Percentiles rank a stretch among this genome's conserved stretches.
Evolutionary conservation across 2,329 filamentous ascomycete genomes (phyloP).

Genomic region (Erysiphe pulchra): DNA sequence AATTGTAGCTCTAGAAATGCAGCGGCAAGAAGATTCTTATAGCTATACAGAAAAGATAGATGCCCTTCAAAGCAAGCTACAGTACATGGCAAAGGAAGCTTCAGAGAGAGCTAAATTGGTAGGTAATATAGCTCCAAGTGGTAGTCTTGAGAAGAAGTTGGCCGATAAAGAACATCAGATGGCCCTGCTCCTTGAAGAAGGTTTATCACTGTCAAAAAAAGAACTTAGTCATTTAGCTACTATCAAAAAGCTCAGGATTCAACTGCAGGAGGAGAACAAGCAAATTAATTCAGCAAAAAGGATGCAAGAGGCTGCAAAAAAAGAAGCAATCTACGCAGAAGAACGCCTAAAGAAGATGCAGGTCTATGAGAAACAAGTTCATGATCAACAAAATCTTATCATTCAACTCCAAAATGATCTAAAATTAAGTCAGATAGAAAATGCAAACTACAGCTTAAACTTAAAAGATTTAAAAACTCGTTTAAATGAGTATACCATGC

Average conservation of each 20-base stretch:
- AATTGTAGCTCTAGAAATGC: constrained; percentile 10
- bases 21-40: constrained; percentile 61
- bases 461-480: constrained; percentile 46
- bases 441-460: constrained; percentile 33
- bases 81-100: constrained; percentile 62
- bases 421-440: constrained; percentile 33
- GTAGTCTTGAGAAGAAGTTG: constrained; percentile 50
- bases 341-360: constrained; percentile 23
- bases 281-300: constrained; percentile 31
- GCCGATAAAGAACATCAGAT: constrained; percentile 83
- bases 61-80: constrained; percentile 69
- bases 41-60: constrained; percentile 74
- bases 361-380: constrained; percentile 27
- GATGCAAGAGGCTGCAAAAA: constrained; percentile 30
- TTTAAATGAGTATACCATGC: constrained; percentile 37
- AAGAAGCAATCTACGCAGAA: constrained; percentile 22
- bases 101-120: constrained; percentile 49
- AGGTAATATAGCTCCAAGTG: constrained; percentile 31
- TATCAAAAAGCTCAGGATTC: constrained; percentile 55
- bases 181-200: constrained; percentile 73
- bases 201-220: constrained; percentile 60
- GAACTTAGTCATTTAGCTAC: constrained; percentile 65
- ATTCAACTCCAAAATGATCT: constrained; percentile 28
- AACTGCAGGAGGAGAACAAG: constrained; percentile 39
- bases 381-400: constrained; percentile 26